phyloP scores from a whole-genome alignment of 2,329 filamentous ascomycete genomes.

The Ophiostoma tasmaniense region DNA sequence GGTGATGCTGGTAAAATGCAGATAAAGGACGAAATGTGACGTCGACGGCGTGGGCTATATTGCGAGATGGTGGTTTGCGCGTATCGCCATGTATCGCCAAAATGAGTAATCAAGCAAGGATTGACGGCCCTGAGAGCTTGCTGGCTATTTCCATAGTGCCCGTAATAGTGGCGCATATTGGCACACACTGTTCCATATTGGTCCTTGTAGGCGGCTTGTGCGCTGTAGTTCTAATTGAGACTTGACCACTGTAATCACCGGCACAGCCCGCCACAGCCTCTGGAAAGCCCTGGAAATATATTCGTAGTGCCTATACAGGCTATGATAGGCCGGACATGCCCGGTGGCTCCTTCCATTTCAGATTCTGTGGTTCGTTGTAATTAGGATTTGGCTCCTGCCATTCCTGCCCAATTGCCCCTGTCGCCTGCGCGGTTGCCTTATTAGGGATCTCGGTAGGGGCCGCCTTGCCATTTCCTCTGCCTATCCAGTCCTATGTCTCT shows the following conservation, averaged over 20 bases:
- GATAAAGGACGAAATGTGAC: not conserved
- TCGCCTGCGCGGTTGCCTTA: conserved; percentile 13
- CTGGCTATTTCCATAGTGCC: not conserved
- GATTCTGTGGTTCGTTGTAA: conserved; percentile 2
- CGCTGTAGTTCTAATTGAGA: not conserved
- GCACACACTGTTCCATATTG: not conserved
- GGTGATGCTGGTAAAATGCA: too few species aligned
- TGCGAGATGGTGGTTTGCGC: not conserved
- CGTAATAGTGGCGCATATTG: not conserved
- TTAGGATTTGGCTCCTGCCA: not conserved
- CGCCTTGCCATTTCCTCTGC: not conserved
- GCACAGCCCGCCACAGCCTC: not conserved
- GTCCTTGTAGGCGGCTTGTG: not conserved
- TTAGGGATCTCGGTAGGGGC: conserved; percentile 13
- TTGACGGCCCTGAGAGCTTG: not conserved
- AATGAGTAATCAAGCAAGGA: not conserved
- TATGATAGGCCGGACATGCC: not conserved
- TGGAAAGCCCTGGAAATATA: not conserved
- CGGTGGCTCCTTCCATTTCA: not conserved
- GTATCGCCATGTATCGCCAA: not conserved
- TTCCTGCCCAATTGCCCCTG: conserved; percentile 7
- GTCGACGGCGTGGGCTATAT: not conserved
- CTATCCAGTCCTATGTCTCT: not conserved
- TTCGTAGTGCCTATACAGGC: not conserved
- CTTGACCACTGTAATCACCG: not conserved